Evolutionary conservation across 805 yeast species (phyloP), one percentile per base, ranked within the genome.

Genomic region (Brettanomyces naardenensis): DNA sequence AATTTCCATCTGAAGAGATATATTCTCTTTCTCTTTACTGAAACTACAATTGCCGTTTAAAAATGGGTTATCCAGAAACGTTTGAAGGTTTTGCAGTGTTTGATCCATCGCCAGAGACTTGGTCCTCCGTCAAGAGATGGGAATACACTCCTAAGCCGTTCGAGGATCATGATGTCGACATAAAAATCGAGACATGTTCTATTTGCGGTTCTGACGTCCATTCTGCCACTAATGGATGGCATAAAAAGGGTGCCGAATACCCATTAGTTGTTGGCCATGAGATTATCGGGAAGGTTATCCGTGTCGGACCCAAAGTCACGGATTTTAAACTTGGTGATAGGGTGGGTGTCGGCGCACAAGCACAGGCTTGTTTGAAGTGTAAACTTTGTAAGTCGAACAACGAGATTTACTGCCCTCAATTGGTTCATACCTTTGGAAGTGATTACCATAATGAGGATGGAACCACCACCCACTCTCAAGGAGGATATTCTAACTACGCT

Each of bases 311-410:
- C n/a, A 62, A 70, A 26, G 75, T 82, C 46, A 56, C 59, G 7
- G 64, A 44, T 37, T 68, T 60, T 62, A 73, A 67, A 53, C 55
- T 79, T 15, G 95, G 94, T 39, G 80, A 85, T 46, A 67, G 86
- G 46, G 92, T 82, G 20, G 95, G 90, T 38, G 70, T 82, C 35
- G 95, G 95, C 48, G 90, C 92, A 19, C 78, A 74, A 52, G 65
- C 69, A 19, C 64, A 61, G 41, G 64, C 82, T 28, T 84, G 94
- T 63, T 58, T 67, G 39, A 35, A 46, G 31, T 85, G 94, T 62
- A 51, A 65, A 34, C 66, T 75, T 51, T 85, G 88, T 67, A 54
- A 65, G 18, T 44, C 52, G 28, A 68, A 65, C 47, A 69, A 77
- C 53, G 81, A 79, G 39, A 52, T 48, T 22, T 59, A 62, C 45